Evolutionary conservation across 371 early-diverging fungal species (phyloP).

Genomic region (Mucor sp.): DNA sequence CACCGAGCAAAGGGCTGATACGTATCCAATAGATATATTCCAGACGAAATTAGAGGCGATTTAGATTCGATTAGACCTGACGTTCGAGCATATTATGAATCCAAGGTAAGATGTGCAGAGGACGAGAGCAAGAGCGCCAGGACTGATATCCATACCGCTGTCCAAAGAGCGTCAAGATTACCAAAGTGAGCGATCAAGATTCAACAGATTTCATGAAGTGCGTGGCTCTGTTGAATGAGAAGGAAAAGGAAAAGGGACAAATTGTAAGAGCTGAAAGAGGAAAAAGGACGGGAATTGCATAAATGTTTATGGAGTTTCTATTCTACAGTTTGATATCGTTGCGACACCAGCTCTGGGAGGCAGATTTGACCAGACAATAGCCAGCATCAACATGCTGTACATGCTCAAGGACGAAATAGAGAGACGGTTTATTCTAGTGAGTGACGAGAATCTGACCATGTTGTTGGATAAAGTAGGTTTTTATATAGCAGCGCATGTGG

Average conservation of each 20-base stretch:
- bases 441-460: constrained; percentile 74
- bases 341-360: constrained; percentile 86
- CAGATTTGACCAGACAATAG: constrained; percentile 89
- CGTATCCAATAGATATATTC: constrained; percentile 61
- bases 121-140: background rate
- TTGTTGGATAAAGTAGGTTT: constrained; percentile 64
- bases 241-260: constrained; percentile 23
- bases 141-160: background rate
- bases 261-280: background rate
- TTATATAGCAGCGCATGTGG: too few species aligned
- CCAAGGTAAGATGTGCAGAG: constrained; percentile 24
- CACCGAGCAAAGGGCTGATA: background rate
- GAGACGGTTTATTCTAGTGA: constrained; percentile 63
- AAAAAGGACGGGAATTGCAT: background rate
- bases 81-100: constrained; percentile 68
- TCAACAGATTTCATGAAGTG: constrained; percentile 92
- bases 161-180: constrained; percentile 51
- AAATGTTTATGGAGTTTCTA: background rate
- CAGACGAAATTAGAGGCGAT: constrained; percentile 84
- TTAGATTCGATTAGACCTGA: constrained; percentile 77
- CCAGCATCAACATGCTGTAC: constrained; percentile 71
- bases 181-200: constrained; percentile 59
- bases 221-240: constrained; percentile 43
- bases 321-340: constrained; percentile 59
- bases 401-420: constrained; percentile 48